These are phyloP conservation scores for Tuber microsphaerosporum DNA, from an alignment of 495 filamentous ascomycete species.

Conservation along the genomic window DNA sequence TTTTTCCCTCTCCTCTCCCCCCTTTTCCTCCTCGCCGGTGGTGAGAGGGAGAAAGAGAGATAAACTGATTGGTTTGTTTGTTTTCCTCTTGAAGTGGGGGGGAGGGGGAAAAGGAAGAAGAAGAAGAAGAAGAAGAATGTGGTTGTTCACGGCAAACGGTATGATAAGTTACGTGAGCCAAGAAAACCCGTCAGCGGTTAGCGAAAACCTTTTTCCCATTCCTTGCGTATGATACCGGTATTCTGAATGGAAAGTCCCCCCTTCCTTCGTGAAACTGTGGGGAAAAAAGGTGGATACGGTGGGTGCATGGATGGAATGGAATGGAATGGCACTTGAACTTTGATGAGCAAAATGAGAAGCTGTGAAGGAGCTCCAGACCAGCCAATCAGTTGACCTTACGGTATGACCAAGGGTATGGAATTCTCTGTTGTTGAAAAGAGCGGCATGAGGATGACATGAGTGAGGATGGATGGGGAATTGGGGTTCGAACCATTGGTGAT, in stretches of 20 bases:
- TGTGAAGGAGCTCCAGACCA: not conserved
- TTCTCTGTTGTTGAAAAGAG: not conserved
- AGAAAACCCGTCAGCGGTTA: conserved; percentile 39
- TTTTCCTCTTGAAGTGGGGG: conserved; percentile 3
- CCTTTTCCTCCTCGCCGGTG: no score
- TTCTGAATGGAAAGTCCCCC: not conserved
- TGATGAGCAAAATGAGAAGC: not conserved
- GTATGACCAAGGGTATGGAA: not conserved
- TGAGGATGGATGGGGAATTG: not conserved
- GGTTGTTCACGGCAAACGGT: conserved; percentile 19
- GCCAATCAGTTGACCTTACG: not conserved
- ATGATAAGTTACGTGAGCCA: conserved; percentile 40
- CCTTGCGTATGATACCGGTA: no score
- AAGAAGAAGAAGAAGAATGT: conserved; percentile 2
- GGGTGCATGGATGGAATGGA: conserved; percentile 1
- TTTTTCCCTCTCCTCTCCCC: no score
- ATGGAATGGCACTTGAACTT: not conserved
- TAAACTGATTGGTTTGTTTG: no score
- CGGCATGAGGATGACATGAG: not conserved
- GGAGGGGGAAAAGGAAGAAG: not conserved
- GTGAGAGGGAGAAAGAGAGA: no score
- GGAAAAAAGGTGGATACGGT: conserved; percentile 19
- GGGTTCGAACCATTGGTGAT: not conserved
- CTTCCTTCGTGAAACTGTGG: conserved; percentile 35
- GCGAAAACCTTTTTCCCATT: conserved; percentile 22